Base-by-base conservation (phyloP, 495 filamentous ascomycete species). In the Penicillium goetzii region DNA sequence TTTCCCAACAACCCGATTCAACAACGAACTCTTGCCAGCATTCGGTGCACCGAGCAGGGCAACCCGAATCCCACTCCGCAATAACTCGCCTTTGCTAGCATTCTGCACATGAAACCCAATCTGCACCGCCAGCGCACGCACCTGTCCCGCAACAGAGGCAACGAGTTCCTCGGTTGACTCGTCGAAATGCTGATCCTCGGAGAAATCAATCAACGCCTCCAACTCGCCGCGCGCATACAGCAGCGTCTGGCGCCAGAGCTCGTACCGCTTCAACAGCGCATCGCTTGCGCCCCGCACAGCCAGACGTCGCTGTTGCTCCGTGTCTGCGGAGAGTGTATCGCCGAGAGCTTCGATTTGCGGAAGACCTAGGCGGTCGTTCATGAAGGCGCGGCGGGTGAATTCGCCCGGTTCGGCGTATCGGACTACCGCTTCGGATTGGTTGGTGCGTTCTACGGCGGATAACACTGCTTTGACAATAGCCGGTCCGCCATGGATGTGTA, bases 161-260 rank as follows among this genome's bases (percentile, higher is more conserved):
- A 92, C 81, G 32, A 98, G 79, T 60, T 89, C 85, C 8, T 81
- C 78, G 0, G 92, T 90, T 2, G 91, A 89, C 69, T 97, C 92
- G 58, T 97, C 94, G 65, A 99, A 97, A 79, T 97, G 89, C 76
- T 98, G 94, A 69, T 98, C 96, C 75, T 99, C 95, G 1, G 90
- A 89, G 74, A 99, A 99, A 72, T 99, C 95, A 69, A 99, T 98
- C 61, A 98, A 76, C 1, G 95, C 95, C 73, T 99, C 95, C 54
- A 98, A 81, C 76, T 97, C 93, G 7, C 92, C 96, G 9, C 94
- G 85, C 26, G 93, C 93, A 65, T 89, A 82, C 9, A 98, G 78
- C 8, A 99, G 76, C 33, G 86, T 80, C 60, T 86, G 79, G 14
- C 95, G 85, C 96, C 95, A 99, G 30, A 60, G 62, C 65, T 98